A percentile compares a stretch with the other conserved stretches of the same genome.
phyloP scores from a whole-genome alignment of 2,329 filamentous ascomycete genomes.

The Nemania serpens region DNA sequence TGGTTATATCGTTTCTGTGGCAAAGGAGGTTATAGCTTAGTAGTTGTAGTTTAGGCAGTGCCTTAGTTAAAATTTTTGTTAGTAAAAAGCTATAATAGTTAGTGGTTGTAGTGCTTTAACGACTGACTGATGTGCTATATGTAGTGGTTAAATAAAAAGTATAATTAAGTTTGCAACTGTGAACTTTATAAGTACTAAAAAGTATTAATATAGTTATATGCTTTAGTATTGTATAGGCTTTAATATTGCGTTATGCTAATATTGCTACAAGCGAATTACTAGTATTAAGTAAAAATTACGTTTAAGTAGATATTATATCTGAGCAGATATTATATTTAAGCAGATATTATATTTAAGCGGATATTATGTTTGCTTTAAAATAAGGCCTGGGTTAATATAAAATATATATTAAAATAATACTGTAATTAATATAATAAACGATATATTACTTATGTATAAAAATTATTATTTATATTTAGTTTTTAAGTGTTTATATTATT shows the following conservation, averaged over 20 bases:
- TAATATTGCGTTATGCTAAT: background rate
- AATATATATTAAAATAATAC: background rate
- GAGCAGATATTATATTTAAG: background rate
- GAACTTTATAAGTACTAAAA: background rate
- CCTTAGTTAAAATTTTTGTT: background rate
- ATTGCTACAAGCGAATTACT: no score
- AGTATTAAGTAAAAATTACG: background rate
- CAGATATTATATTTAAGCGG: background rate
- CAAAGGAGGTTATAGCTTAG: background rate
- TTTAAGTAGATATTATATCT: background rate
- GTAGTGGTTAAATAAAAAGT: background rate
- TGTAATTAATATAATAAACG: background rate
- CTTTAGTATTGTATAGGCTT: background rate
- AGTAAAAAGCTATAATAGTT: background rate
- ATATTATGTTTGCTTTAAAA: background rate
- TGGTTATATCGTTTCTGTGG: background rate
- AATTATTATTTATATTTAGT: background rate
- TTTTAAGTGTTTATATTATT: background rate
- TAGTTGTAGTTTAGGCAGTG: background rate
- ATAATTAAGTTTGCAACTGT: background rate
- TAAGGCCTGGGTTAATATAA: background rate
- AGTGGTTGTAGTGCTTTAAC: background rate
- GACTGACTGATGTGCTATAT: background rate
- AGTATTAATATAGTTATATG: background rate
- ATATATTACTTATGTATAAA: background rate